Evolutionary conservation across 2,329 filamentous ascomycete species (phyloP), one percentile per base, ranked within the genome.

Genomic region (Aspergillus versicolor): DNA sequence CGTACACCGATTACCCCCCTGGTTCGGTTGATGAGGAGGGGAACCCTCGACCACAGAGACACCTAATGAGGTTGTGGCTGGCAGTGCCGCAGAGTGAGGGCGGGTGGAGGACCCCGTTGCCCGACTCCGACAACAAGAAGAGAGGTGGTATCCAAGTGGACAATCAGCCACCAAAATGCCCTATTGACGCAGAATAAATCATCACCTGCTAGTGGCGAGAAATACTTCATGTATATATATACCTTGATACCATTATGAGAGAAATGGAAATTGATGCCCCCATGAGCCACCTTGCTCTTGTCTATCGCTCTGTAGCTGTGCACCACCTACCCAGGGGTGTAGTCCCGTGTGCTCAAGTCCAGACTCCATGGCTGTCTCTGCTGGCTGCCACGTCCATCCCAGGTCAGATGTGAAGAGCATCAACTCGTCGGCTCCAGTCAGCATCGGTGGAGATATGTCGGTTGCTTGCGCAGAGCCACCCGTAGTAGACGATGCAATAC

Each of bases 111-210:
- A 60, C 66, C 13, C 67, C 67, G 2, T 69, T 63, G 44, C 57
- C 56, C 15, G 67, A 69, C 50, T 50, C 61, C 8, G 42, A 63
- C n/a, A 60, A 68, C 42, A 66, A 65, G 58, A 69, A 69, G 52
- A 61, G 67, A 5, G 67, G 67, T 13, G 65, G 67, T 24, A 67
- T 69, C 27, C 67, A 69, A 51, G 65, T 69, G 3, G 63, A 68
- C 48, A 56, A 69, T 19, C 61, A 62, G 17, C 59, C 65, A 5
- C 67, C 67, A 13, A 52, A 61, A n/a, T 67, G 61, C 27, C 66
- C 66, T 4, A 51, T 68, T 49, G 66, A 68, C 58, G 66, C 66
- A 9, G 66, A 68, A 48, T 68, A 32, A 60, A 3, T 7, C 8
- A 9, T 45, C 43, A 7, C 6, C 6, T 2, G 24, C 27, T n/a